Conservation (phyloP, 495 filamentous ascomycete species). For the Saxophila tyrrhenica region DNA sequence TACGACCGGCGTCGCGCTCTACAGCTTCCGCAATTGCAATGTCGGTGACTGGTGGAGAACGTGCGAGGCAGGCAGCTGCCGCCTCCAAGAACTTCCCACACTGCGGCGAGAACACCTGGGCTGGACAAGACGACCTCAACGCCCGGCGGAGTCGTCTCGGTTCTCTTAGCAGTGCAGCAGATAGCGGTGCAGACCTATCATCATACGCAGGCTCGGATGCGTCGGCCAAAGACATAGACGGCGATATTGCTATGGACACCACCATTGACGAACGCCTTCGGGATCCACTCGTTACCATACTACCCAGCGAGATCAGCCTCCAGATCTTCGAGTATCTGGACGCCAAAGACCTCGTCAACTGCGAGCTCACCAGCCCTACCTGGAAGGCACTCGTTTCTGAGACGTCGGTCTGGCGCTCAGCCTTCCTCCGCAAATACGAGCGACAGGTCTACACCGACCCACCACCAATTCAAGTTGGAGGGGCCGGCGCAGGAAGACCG, state of each 20-base stretch:
- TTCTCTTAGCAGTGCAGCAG: conserved; percentile 14
- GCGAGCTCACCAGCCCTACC: conserved; percentile 47
- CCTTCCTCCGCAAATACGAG: conserved; percentile 56
- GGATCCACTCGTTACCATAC: conserved; percentile 25
- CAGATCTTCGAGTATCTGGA: conserved; percentile 65
- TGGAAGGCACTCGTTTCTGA: conserved; percentile 38
- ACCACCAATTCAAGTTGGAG: conserved; percentile 30
- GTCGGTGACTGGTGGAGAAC: conserved; percentile 9
- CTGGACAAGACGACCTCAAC: not conserved
- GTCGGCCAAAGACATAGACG: conserved; percentile 6
- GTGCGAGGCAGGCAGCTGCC: conserved; percentile 12
- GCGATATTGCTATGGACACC: conserved; percentile 2
- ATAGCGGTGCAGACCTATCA: conserved; percentile 17
- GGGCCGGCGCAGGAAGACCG: conserved; percentile 39
- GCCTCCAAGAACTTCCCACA: not conserved
- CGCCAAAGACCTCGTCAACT: conserved; percentile 48
- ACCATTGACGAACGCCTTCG: not conserved
- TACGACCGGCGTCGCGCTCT: not conserved
- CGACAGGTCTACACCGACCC: conserved; percentile 36
- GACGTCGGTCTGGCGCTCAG: conserved; percentile 53
- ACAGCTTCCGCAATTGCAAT: not conserved
- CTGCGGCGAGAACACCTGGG: not conserved
- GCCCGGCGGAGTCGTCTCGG: conserved; percentile 3
- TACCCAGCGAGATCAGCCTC: conserved; percentile 63
- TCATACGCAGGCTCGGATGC: not conserved